Evolutionary conservation across 805 yeast genomes (phyloP).

Genomic region (Torulaspora delbrueckii): DNA sequence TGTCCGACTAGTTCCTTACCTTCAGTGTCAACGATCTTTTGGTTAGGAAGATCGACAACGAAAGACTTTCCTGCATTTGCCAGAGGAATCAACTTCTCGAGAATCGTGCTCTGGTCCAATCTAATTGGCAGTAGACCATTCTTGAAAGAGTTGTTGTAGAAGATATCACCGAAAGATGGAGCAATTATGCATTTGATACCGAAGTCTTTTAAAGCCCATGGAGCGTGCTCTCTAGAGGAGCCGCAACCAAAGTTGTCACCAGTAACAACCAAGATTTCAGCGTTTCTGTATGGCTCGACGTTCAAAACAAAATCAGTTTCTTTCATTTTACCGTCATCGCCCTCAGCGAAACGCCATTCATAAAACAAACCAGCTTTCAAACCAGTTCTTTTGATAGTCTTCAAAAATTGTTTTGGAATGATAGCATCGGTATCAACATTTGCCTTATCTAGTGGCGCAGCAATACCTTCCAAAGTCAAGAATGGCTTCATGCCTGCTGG

Average conservation of each 20-base stretch:
- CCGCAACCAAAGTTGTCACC: constrained; percentile 99
- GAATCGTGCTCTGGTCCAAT: constrained; percentile 72
- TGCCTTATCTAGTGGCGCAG: constrained; percentile 92
- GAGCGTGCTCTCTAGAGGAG: constrained; percentile 98
- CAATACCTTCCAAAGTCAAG: constrained; percentile 68
- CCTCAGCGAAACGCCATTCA: constrained; percentile 76
- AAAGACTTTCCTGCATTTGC: constrained; percentile 67
- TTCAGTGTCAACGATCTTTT: constrained; percentile 61
- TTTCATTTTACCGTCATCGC: constrained; percentile 62
- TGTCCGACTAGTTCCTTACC: constrained; percentile 74
- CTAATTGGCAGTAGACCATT: constrained; percentile 93
- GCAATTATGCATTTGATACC: constrained; percentile 96
- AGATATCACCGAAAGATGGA: constrained; percentile 97
- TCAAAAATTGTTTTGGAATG: constrained; percentile 96
- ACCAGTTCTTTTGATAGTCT: constrained; percentile 97
- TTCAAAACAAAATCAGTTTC: constrained; percentile 90
- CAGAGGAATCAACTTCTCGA: constrained; percentile 67
- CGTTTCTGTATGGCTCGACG: constrained; percentile 71
- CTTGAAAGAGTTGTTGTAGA: constrained; percentile 95
- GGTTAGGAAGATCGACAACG: constrained; percentile 81
- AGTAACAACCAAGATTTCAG: constrained; percentile 81
- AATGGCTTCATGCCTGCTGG: constrained; percentile 70
- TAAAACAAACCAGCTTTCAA: constrained; percentile 82
- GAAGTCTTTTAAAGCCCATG: constrained; percentile 98
- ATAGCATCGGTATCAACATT: constrained; percentile 98